These are phyloP conservation scores for Pseudocercospora cruenta DNA, from an alignment of 2,329 filamentous ascomycete species.

Conservation along the genomic window DNA sequence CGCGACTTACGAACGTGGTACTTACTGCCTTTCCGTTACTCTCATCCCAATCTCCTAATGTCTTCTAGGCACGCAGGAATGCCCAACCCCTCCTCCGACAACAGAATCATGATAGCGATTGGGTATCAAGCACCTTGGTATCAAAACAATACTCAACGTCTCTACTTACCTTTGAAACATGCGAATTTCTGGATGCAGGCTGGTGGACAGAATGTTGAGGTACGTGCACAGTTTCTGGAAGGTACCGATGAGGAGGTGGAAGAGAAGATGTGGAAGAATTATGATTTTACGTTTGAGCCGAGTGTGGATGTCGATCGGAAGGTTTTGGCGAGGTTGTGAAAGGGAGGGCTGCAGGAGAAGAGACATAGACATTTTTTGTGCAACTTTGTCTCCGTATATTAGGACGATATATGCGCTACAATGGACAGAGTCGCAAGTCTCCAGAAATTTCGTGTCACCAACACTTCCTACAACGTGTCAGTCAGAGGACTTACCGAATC, in stretches of 20 bases:
- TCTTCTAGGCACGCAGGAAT: slow-evolving; percentile 57
- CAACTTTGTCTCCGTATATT: no score
- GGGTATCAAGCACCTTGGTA: slow-evolving; percentile 34
- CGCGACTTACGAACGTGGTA: slow-evolving; percentile 64
- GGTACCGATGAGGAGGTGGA: no score
- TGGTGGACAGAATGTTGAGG: slow-evolving; percentile 21
- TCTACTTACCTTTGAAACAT: slow-evolving; percentile 21
- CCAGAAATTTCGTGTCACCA: no score
- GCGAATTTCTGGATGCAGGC: slow-evolving; percentile 24
- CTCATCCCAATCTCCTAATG: neutral
- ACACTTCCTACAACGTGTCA: no score
- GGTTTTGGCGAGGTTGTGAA: slow-evolving; percentile 5
- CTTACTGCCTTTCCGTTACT: no score
- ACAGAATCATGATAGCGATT: slow-evolving; percentile 32
- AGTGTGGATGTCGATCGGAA: slow-evolving; percentile 7
- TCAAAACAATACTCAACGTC: slow-evolving; percentile 20
- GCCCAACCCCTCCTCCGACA: slow-evolving; percentile 55
- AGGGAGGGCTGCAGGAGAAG: no score
- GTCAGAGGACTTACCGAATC: no score
- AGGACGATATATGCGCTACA: no score
- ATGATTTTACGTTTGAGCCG: slow-evolving; percentile 26
- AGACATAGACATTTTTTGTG: no score
- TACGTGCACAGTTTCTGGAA: slow-evolving; percentile 18
- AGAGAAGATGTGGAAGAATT: slow-evolving; percentile 22
- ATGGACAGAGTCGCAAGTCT: no score